phyloP scores from a whole-genome alignment of 495 filamentous ascomycete genomes.

The Talaromyces thailandensis region DNA sequence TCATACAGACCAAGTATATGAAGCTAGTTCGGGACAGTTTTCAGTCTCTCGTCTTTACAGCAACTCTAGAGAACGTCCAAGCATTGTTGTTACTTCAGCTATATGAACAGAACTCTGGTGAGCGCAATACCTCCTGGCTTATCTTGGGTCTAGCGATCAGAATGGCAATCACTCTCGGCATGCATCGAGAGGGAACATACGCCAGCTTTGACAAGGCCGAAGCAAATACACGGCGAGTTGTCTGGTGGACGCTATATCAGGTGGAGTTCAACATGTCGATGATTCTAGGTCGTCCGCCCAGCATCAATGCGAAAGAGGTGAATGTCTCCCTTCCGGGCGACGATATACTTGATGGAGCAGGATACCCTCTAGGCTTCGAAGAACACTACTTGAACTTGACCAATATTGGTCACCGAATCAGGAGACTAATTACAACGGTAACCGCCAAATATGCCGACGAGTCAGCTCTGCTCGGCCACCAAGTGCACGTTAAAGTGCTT shows the following conservation, averaged over 20 bases:
- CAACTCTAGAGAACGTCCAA: conserved; percentile 24
- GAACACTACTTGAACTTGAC: not conserved
- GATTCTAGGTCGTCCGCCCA: conserved; percentile 36
- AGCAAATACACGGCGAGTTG: conserved; percentile 30
- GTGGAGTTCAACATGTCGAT: conserved; percentile 37
- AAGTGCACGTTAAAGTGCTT: conserved; percentile 15
- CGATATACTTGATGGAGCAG: conserved; percentile 2
- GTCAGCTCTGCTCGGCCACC: not conserved
- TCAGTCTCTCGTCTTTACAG: conserved; percentile 1
- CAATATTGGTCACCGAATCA: not conserved
- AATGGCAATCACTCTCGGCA: conserved; percentile 36
- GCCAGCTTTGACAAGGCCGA: conserved; percentile 26
- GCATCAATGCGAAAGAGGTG: conserved; percentile 33
- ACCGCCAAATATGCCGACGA: not conserved
- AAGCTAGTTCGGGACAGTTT: not conserved
- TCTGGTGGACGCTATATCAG: conserved; percentile 40
- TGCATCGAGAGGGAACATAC: conserved; percentile 33
- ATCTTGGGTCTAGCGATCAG: conserved; percentile 31
- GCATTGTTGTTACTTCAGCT: conserved; percentile 36
- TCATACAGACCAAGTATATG: conserved; percentile 3
- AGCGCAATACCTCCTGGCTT: conserved; percentile 29
- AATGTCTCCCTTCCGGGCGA: conserved; percentile 26
- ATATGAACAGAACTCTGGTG: conserved; percentile 37
- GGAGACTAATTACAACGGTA: not conserved
- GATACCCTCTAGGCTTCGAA: conserved; percentile 1